Evolutionary conservation across 192 early-diverging fungal genomes (phyloP).

Genomic region (Oehlia diaphana): DNA sequence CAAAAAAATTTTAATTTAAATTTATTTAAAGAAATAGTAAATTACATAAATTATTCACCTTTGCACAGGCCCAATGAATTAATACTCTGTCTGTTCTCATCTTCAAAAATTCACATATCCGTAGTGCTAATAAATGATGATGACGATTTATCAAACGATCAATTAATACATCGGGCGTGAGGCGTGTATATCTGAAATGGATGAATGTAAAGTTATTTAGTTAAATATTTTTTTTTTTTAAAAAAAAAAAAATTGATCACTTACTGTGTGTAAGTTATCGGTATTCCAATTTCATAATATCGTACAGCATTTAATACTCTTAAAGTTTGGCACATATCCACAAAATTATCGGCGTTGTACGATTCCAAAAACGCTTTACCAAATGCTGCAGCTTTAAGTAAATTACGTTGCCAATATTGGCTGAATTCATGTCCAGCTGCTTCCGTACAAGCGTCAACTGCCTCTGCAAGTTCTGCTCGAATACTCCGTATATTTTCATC

Average conservation of each 20-base stretch:
- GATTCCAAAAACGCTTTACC: constrained; percentile 91
- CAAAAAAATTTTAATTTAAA: neutral
- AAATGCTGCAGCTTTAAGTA: constrained; percentile 89
- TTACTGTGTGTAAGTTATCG: constrained; percentile 85
- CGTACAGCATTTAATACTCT: constrained; percentile 90
- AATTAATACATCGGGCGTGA: constrained; percentile 82
- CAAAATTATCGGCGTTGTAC: constrained; percentile 83
- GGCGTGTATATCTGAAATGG: constrained; percentile 57
- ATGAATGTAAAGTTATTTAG: constrained; percentile 16
- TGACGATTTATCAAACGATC: constrained; percentile 82
- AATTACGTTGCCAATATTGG: constrained; percentile 72
- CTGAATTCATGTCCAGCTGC: constrained; percentile 89
- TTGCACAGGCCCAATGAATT: constrained; percentile 96
- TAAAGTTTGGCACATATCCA: constrained; percentile 82
- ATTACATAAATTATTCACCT: constrained; percentile 48
- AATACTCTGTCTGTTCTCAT: constrained; percentile 78
- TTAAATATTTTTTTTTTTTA: constrained; percentile 7
- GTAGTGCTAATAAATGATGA: constrained; percentile 82
- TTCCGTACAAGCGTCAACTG: constrained; percentile 89
- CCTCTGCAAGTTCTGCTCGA: constrained; percentile 71
- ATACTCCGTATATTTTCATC: constrained; percentile 96
- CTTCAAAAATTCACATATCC: constrained; percentile 81
- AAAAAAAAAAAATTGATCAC: constrained; percentile 27
- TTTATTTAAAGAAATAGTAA: neutral
- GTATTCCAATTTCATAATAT: constrained; percentile 84